A percentile compares a stretch with the other conserved stretches of the same genome.
Conservation (phyloP, 768 basidiomycete genomes). For the Russula sp. region DNA sequence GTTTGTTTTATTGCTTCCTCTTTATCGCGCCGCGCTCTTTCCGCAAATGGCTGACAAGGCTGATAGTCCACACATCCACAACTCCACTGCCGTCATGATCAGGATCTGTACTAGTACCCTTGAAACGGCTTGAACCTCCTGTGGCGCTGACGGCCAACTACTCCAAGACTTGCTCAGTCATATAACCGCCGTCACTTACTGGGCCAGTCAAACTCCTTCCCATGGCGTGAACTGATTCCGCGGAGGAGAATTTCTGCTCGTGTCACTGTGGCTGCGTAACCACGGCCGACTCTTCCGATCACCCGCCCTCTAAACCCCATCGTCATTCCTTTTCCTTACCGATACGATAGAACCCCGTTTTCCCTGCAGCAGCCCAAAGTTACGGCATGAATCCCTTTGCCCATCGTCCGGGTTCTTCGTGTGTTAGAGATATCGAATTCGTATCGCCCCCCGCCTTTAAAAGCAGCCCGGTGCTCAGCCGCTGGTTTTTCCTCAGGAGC, state of each 20-base stretch:
- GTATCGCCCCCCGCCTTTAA: not conserved
- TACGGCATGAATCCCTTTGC: not conserved
- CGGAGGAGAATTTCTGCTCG: not conserved
- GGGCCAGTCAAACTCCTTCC: not conserved
- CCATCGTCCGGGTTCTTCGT: not conserved
- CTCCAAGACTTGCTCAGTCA: too few species aligned
- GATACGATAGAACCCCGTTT: not conserved
- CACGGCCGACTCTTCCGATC: not conserved
- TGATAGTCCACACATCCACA: not conserved
- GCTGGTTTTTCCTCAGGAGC: not conserved
- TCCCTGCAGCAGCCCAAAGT: not conserved
- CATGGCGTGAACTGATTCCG: not conserved
- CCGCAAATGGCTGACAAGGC: not conserved
- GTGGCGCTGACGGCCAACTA: too few species aligned
- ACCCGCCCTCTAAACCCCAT: slow-evolving; percentile 8
- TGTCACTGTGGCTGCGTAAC: not conserved
- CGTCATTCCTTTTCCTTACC: not conserved
- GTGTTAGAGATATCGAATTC: not conserved
- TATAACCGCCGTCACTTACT: too few species aligned
- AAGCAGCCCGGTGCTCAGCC: not conserved
- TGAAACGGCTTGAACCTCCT: too few species aligned
- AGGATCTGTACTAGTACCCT: too few species aligned
- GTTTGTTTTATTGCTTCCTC: too few species aligned
- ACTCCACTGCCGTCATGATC: not conserved
- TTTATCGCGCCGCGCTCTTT: not conserved